Conservation (phyloP, 1,139 yeast genomes). For the Magnusiomyces clavatus region DNA sequence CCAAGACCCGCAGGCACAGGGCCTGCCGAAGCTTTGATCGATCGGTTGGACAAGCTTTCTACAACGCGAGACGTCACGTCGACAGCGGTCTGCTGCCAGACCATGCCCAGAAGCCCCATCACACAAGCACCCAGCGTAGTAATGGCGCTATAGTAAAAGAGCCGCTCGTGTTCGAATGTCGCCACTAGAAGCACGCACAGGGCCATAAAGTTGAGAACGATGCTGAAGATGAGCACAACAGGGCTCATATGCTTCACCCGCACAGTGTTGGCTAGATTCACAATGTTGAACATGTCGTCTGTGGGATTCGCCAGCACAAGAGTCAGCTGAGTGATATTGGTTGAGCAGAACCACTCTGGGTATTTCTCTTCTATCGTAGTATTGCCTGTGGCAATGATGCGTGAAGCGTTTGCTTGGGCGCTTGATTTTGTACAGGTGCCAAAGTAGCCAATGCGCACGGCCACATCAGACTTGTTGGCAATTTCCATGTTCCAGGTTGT, state of each 20-base stretch:
- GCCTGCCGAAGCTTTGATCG: conserved; percentile 8
- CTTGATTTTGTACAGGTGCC: conserved; percentile 22
- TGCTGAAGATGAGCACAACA: conserved; percentile 8
- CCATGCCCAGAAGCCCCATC: conserved; percentile 21
- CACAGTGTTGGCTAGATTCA: conserved; percentile 15
- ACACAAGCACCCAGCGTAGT: conserved; percentile 17
- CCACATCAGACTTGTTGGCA: conserved; percentile 16
- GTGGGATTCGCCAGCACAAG: conserved; percentile 13
- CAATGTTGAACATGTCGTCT: conserved; percentile 23
- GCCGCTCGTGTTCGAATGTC: conserved; percentile 1
- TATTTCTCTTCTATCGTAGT: conserved; percentile 5
- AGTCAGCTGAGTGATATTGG: conserved; percentile 15
- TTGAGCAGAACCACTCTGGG: conserved; percentile 22
- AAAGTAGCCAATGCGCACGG: conserved; percentile 24
- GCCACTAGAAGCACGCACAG: conserved; percentile 9
- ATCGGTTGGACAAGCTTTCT: conserved; percentile 13
- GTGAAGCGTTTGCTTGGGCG: conserved; percentile 3
- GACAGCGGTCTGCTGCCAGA: conserved; percentile 25
- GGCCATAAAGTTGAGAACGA: conserved; percentile 9
- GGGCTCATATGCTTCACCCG: conserved; percentile 8
- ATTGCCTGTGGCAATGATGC: not conserved
- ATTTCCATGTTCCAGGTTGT: conserved; percentile 9
- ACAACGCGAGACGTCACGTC: conserved; percentile 16
- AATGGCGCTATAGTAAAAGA: conserved; percentile 16
- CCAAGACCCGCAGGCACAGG: conserved; percentile 13